Percentiles rank a stretch among this genome's conserved stretches.
Conservation (phyloP, 129 eudicot genomes). For the Tagetes erecta region DNA sequence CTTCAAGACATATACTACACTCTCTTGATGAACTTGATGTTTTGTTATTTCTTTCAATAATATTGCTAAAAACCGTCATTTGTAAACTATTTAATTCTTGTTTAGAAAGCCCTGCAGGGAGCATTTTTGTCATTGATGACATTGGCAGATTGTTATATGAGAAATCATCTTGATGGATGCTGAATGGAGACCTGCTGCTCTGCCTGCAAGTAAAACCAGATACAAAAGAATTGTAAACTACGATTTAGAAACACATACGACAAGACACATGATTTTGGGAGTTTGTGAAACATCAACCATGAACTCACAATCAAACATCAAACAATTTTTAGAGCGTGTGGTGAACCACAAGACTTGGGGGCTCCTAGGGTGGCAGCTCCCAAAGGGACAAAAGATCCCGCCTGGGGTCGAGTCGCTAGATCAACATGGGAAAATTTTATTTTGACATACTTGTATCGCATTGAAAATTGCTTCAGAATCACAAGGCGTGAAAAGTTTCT, state of each 20-base stretch:
- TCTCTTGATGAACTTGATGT: slow-evolving; percentile 46
- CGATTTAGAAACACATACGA: background rate
- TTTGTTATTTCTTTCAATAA: slow-evolving; percentile 23
- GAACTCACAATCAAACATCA: too few species aligned
- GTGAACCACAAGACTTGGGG: too few species aligned
- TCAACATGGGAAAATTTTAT: too few species aligned
- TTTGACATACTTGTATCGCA: too few species aligned
- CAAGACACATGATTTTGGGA: too few species aligned
- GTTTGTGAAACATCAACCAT: too few species aligned
- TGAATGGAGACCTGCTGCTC: slow-evolving; percentile 34
- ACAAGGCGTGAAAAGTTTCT: too few species aligned
- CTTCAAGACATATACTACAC: slow-evolving; percentile 90
- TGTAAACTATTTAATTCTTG: slow-evolving; percentile 41
- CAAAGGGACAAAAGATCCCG: too few species aligned
- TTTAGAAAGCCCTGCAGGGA: slow-evolving; percentile 59
- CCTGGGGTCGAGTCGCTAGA: too few species aligned
- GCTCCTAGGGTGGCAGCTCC: too few species aligned
- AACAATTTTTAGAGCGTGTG: too few species aligned
- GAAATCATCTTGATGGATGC: slow-evolving; percentile 26
- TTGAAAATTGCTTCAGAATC: too few species aligned
- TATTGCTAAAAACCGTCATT: slow-evolving; percentile 33
- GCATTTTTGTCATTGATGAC: slow-evolving; percentile 28
- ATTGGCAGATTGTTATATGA: slow-evolving; percentile 30
- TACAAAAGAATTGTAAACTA: background rate
- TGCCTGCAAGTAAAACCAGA: slow-evolving; percentile 38